These are phyloP conservation scores for Trifolium fragiferum DNA, from an alignment of 306 rosid species.

Conservation along the genomic window DNA sequence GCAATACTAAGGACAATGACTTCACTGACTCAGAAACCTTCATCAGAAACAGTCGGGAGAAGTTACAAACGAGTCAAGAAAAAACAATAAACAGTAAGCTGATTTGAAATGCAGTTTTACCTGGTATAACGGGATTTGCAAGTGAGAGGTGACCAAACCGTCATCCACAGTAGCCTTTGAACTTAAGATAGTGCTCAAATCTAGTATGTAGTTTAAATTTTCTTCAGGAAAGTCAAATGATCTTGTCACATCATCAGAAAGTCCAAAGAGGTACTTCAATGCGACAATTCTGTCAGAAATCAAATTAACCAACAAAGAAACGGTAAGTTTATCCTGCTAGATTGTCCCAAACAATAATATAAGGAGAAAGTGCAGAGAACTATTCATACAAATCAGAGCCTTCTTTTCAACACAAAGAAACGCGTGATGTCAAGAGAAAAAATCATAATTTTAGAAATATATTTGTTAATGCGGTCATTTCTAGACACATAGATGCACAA, in stretches of 20 bases:
- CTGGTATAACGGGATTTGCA: slow-evolving; percentile 59
- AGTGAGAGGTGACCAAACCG: slow-evolving; percentile 54
- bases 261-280: slow-evolving; percentile 83
- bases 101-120: slow-evolving; percentile 48
- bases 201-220: slow-evolving; percentile 59
- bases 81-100: slow-evolving; percentile 20
- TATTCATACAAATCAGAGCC: background rate
- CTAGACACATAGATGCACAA: background rate
- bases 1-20: slow-evolving; percentile 68
- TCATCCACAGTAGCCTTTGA: slow-evolving; percentile 60
- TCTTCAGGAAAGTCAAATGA: slow-evolving; percentile 67
- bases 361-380: background rate
- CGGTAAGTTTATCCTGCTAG: slow-evolving; percentile 45
- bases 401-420: slow-evolving; percentile 27
- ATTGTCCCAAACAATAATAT: slow-evolving; percentile 23
- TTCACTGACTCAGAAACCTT: slow-evolving; percentile 72
- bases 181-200: slow-evolving; percentile 61
- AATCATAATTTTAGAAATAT: background rate
- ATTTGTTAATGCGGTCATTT: background rate
- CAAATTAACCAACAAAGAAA: slow-evolving; percentile 70
- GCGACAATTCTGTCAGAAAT: slow-evolving; percentile 66
- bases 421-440: slow-evolving; percentile 12
- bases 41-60: slow-evolving; percentile 41
- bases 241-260: slow-evolving; percentile 60
- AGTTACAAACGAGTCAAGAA: slow-evolving; percentile 36